Conservation (phyloP, 2,329 filamentous ascomycete species). For the Apiospora kogelbergensis region DNA sequence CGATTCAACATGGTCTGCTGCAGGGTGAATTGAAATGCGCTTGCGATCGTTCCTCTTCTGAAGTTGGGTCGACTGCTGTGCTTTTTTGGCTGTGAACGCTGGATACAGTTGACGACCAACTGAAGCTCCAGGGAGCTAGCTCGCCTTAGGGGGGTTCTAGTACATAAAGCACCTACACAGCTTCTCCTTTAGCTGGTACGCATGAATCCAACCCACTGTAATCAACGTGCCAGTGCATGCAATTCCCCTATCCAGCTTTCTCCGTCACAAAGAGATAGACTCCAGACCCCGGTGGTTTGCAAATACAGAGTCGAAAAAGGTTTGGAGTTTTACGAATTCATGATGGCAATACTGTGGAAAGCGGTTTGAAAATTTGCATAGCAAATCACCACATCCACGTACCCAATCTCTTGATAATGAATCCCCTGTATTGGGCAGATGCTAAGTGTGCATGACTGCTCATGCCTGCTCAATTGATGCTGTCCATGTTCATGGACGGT, state of each 20-base stretch:
- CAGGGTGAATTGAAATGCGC: constrained; percentile 4
- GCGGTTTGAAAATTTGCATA: background rate
- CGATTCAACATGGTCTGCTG: constrained; percentile 6
- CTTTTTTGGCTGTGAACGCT: background rate
- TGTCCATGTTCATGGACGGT: background rate
- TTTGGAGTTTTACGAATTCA: background rate
- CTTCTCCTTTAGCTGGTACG: background rate
- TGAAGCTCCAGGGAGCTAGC: constrained; percentile 4
- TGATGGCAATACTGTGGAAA: background rate
- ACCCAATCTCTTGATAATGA: background rate
- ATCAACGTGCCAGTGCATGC: background rate
- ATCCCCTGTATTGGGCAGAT: background rate
- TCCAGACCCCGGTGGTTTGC: background rate
- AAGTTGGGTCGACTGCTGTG: background rate
- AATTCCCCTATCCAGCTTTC: background rate
- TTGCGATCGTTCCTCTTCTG: constrained; percentile 5
- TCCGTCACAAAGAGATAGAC: background rate
- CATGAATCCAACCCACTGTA: background rate
- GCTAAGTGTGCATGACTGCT: background rate
- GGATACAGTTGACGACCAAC: background rate
- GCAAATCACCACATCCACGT: no score
- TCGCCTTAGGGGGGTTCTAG: background rate
- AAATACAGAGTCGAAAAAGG: background rate
- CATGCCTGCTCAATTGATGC: background rate
- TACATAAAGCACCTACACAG: background rate